A percentile compares a stretch with the other conserved stretches of the same genome.
Evolutionary conservation across 148 eudicot genomes (phyloP).

Genomic region (Fagopyrum tataricum): DNA sequence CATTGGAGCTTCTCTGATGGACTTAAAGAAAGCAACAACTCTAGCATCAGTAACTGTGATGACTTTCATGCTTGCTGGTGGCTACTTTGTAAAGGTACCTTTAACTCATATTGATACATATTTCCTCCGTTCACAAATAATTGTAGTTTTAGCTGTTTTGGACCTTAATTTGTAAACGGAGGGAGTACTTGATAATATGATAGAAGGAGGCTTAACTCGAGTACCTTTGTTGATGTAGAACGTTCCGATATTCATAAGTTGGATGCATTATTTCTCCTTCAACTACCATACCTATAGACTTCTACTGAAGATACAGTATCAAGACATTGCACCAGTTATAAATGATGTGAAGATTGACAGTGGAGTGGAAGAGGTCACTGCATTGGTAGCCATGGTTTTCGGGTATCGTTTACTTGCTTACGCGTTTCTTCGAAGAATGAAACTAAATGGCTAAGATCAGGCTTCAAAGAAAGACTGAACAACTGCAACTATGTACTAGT

Average conservation of each 20-base stretch:
- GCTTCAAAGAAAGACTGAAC: background rate
- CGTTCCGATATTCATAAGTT: conserved; percentile 68
- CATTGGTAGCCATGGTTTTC: conserved; percentile 36
- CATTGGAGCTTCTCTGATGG: conserved; percentile 73
- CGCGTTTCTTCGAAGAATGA: conserved; percentile 30
- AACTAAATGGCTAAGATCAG: conserved; percentile 18
- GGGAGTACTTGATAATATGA: background rate
- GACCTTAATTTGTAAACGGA: too few species aligned
- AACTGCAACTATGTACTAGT: too few species aligned
- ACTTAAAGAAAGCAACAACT: conserved; percentile 74
- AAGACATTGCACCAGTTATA: conserved; percentile 16
- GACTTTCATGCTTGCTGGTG: conserved; percentile 95
- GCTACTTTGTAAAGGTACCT: conserved; percentile 59
- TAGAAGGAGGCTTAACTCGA: background rate
- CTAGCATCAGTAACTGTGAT: conserved; percentile 75
- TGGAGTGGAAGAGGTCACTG: conserved; percentile 29
- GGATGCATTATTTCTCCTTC: conserved; percentile 83
- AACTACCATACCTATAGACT: conserved; percentile 92
- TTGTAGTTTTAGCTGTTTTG: too few species aligned
- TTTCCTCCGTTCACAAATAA: too few species aligned
- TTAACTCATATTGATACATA: background rate
- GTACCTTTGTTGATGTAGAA: conserved; percentile 29
- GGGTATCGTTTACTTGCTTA: conserved; percentile 42
- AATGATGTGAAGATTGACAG: conserved; percentile 26
- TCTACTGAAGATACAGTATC: conserved; percentile 86